Conservation (phyloP, 2,329 filamentous ascomycete species). For the Clonostachys byssicola region DNA sequence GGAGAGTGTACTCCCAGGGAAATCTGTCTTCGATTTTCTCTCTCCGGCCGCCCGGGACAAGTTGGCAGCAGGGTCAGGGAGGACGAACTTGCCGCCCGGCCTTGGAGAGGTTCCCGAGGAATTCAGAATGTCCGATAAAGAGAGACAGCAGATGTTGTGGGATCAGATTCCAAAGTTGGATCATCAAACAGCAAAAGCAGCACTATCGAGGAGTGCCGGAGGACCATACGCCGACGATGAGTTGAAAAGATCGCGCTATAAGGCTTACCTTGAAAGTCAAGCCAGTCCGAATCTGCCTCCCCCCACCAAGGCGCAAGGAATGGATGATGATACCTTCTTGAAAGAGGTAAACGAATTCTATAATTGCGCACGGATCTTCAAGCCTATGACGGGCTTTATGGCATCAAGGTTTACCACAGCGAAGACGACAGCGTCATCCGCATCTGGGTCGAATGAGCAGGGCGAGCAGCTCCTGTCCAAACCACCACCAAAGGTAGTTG, state of each 20-base stretch:
- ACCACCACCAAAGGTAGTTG: constrained; percentile 31
- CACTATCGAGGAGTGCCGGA: constrained; percentile 59
- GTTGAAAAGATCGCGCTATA: constrained; percentile 75
- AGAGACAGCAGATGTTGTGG: constrained; percentile 54
- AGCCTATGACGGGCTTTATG: constrained; percentile 88
- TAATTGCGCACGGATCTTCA: constrained; percentile 69
- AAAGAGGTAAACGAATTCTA: constrained; percentile 76
- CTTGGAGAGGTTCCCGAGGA: constrained; percentile 68
- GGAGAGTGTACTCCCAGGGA: constrained; percentile 73
- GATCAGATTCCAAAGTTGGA: constrained; percentile 61
- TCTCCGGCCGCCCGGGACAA: constrained; percentile 72
- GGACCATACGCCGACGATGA: constrained; percentile 82
- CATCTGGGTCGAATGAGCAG: constrained; percentile 9
- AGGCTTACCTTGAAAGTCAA: constrained; percentile 73
- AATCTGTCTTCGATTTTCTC: constrained; percentile 94
- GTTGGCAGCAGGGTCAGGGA: constrained; percentile 72
- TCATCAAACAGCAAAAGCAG: constrained; percentile 62
- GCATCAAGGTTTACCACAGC: constrained; percentile 85
- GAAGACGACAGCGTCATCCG: constrained; percentile 28
- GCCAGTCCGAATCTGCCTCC: constrained; percentile 36
- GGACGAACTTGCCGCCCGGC: constrained; percentile 70
- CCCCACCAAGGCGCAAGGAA: constrained; percentile 37
- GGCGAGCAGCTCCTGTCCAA: constrained; percentile 17
- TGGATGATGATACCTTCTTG: constrained; percentile 68
- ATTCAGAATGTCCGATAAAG: constrained; percentile 58